Conservation (phyloP, 176 grass and related monocot species). For the Zea luxurians region DNA sequence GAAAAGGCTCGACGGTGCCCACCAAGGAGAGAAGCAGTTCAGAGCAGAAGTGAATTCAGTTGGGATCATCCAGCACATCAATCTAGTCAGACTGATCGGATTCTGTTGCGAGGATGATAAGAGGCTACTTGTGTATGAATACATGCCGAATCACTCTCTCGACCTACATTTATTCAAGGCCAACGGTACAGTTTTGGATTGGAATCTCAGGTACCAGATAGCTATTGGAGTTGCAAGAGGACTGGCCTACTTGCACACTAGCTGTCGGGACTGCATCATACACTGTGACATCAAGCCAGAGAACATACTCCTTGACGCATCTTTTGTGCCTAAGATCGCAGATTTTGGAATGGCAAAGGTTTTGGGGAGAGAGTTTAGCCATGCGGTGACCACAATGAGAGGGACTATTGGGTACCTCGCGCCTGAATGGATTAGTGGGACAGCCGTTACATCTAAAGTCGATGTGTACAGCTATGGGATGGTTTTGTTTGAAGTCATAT, state of each 20-base stretch:
- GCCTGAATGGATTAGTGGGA: constrained; percentile 10
- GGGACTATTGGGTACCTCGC: constrained; percentile 5
- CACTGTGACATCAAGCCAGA: constrained; percentile 28
- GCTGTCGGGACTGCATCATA: constrained; percentile 18
- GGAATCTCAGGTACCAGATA: constrained; percentile 13
- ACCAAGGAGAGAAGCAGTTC: constrained; percentile 27
- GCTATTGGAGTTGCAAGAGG: constrained; percentile 22
- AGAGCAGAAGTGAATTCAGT: constrained; percentile 20
- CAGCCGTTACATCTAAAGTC: not conserved
- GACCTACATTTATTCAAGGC: not conserved
- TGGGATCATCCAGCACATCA: constrained; percentile 28
- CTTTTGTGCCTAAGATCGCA: constrained; percentile 11
- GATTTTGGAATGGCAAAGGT: constrained; percentile 29
- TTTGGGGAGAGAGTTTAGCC: constrained; percentile 9
- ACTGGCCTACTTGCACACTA: constrained; percentile 3
- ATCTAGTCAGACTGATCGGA: constrained; percentile 14
- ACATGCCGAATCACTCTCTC: constrained; percentile 23
- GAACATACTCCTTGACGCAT: not conserved
- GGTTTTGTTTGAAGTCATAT: constrained; percentile 21
- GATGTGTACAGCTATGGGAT: constrained; percentile 25
- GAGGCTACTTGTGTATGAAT: constrained; percentile 17
- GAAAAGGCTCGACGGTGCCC: constrained; percentile 13
- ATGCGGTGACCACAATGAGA: constrained; percentile 16
- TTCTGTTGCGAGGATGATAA: constrained; percentile 1
- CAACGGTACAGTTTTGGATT: not conserved